These are phyloP conservation scores for Aspergillus olivimuriae DNA, from an alignment of 495 filamentous ascomycete species.

Conservation along the genomic window DNA sequence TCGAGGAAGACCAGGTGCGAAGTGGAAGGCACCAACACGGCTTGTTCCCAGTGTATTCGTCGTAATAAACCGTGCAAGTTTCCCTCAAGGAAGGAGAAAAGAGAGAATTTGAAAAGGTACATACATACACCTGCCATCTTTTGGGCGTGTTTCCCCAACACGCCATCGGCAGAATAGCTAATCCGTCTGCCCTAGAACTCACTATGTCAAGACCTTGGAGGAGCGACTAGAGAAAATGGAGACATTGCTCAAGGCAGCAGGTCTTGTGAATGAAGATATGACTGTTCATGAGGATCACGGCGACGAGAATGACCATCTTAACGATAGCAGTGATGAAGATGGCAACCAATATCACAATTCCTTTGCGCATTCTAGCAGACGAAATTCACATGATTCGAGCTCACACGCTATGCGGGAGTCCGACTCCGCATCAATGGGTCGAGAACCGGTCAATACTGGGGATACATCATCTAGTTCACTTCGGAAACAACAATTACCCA, in stretches of 20 bases:
- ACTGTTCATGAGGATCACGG: conserved; percentile 40
- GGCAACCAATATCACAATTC: conserved; percentile 42
- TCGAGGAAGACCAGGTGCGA: conserved; percentile 99
- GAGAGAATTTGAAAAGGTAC: conserved; percentile 83
- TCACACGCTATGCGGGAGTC: conserved; percentile 1
- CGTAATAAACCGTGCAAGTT: conserved; percentile 91
- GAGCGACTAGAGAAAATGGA: conserved; percentile 86
- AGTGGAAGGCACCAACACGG: conserved; percentile 62
- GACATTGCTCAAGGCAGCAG: conserved; percentile 73
- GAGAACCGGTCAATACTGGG: no score
- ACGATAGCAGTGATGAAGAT: conserved; percentile 8
- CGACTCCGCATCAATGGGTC: neutral
- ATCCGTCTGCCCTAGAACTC: conserved; percentile 48
- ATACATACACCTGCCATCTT: conserved; percentile 6
- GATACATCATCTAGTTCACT: neutral
- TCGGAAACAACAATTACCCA: neutral
- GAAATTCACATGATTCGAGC: neutral
- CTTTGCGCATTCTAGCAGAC: neutral
- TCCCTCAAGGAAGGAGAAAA: conserved; percentile 83
- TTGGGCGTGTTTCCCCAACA: no score
- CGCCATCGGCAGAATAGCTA: no score
- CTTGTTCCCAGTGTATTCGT: conserved; percentile 85
- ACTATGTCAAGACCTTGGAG: conserved; percentile 90
- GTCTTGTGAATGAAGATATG: conserved; percentile 70
- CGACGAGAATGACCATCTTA: neutral